phyloP scores from a whole-genome alignment of 1,284 basidiomycete species.

The Golubevia sp. region DNA sequence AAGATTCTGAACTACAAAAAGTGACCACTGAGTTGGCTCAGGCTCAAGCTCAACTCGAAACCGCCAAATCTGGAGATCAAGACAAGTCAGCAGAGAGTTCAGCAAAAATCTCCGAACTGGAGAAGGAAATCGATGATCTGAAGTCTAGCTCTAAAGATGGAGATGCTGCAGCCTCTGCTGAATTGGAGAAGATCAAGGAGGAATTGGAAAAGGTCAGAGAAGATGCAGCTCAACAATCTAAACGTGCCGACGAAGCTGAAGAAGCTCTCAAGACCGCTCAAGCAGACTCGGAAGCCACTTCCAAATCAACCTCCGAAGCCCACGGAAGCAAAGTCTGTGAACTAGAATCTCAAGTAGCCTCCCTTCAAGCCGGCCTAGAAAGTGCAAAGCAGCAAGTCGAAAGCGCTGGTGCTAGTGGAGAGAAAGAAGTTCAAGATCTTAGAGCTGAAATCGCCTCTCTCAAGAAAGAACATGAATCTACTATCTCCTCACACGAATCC shows the following conservation, averaged over 20 bases:
- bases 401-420: too few species aligned
- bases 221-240: not conserved
- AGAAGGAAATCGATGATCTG: not conserved
- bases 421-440: not conserved
- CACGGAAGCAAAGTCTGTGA: not conserved
- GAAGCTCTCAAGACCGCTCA: too few species aligned
- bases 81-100: not conserved
- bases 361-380: too few species aligned
- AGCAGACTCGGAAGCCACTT: too few species aligned
- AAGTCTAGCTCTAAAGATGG: not conserved
- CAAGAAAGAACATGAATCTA: not conserved
- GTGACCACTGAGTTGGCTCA: slow-evolving; percentile 29
- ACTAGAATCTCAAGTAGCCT: too few species aligned
- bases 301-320: not conserved
- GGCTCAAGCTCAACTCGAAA: slow-evolving; percentile 19
- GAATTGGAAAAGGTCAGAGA: not conserved
- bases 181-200: slow-evolving; percentile 1
- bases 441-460: not conserved
- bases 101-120: not conserved
- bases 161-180: not conserved
- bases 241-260: not conserved
- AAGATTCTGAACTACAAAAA: slow-evolving; percentile 33
- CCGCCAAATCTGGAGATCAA: slow-evolving; percentile 1
- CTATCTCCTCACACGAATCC: not conserved
- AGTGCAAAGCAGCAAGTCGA: too few species aligned